Percentiles rank a stretch among this genome's conserved stretches.
Evolutionary conservation across 352 stramenopile species (phyloP).

Genomic region (Phytophthora citricola): DNA sequence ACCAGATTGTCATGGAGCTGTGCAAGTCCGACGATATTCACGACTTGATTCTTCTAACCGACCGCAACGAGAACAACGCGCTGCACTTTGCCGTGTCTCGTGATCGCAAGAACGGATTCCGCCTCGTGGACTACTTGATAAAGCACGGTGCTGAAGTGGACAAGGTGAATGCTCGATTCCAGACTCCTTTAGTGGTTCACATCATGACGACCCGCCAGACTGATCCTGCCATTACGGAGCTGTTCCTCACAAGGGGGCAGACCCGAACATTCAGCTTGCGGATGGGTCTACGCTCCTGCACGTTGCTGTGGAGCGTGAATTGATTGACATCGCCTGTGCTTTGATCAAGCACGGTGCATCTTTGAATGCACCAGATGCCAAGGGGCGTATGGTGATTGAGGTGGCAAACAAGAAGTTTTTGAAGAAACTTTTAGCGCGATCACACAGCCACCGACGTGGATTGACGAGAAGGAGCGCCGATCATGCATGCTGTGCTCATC

Average conservation of each 20-base stretch:
- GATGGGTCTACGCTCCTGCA: constrained; percentile 88
- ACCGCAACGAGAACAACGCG: constrained; percentile 87
- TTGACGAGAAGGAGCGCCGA: constrained; percentile 77
- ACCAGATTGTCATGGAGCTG: constrained; percentile 87
- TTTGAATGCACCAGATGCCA: constrained; percentile 76
- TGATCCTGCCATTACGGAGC: constrained; percentile 77
- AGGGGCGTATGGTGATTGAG: constrained; percentile 80
- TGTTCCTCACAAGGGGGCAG: constrained; percentile 71
- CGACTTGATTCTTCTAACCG: constrained; percentile 72
- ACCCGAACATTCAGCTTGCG: constrained; percentile 74
- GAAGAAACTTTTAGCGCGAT: constrained; percentile 86
- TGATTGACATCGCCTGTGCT: constrained; percentile 79
- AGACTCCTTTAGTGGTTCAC: constrained; percentile 83
- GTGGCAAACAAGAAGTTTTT: constrained; percentile 82
- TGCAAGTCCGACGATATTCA: constrained; percentile 77
- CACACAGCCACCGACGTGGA: constrained; percentile 75
- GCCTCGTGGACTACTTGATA: constrained; percentile 85
- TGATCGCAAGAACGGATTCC: constrained; percentile 84
- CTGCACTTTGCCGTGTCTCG: constrained; percentile 85
- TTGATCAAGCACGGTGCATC: constrained; percentile 77
- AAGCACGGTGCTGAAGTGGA: constrained; percentile 85
- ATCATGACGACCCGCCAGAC: constrained; percentile 89
- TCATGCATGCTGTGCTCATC: constrained; percentile 78
- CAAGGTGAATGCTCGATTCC: constrained; percentile 84
- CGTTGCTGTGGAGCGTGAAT: constrained; percentile 81